These are phyloP conservation scores for Scenedesmus sp. DNA, from an alignment of 163 green algal species.

Conservation along the genomic window DNA sequence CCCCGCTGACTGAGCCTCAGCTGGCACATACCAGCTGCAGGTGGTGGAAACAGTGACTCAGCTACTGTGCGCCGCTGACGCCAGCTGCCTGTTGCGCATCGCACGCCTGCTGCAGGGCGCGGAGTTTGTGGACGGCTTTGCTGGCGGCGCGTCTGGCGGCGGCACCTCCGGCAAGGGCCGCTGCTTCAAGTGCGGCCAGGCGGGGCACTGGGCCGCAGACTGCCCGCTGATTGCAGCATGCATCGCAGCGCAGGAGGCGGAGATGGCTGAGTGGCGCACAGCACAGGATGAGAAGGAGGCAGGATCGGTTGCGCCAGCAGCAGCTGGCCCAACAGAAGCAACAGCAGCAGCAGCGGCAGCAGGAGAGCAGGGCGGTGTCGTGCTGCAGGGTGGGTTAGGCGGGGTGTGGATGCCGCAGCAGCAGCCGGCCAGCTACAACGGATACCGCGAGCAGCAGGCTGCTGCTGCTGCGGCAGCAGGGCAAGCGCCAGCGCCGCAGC, in stretches of 20 bases:
- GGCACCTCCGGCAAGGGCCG: slow-evolving; percentile 19
- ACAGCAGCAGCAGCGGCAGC: background rate
- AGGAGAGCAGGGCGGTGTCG: background rate
- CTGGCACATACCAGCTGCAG: no score
- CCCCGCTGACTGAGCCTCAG: background rate
- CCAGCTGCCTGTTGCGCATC: background rate
- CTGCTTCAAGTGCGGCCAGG: slow-evolving; percentile 73
- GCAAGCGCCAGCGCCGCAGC: slow-evolving; percentile 32
- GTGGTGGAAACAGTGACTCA: no score
- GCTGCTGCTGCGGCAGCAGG: slow-evolving; percentile 41
- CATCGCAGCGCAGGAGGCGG: slow-evolving; percentile 4
- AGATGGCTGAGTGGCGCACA: slow-evolving; percentile 20
- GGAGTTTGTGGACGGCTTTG: slow-evolving; percentile 73
- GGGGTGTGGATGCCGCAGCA: slow-evolving; percentile 29
- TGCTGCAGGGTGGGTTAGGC: background rate
- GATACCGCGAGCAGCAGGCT: slow-evolving; percentile 21
- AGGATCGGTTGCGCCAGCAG: background rate
- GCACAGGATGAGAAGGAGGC: background rate
- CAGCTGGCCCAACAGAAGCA: background rate
- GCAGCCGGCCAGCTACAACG: slow-evolving; percentile 26
- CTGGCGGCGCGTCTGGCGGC: slow-evolving; percentile 27
- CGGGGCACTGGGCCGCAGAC: slow-evolving; percentile 67
- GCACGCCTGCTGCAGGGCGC: slow-evolving; percentile 56
- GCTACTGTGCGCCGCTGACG: no score
- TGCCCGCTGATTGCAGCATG: slow-evolving; percentile 52